Evolutionary conservation across 78 protist genomes (phyloP), one percentile per base, ranked within the genome.

Genomic region (Capsaspora owczarzaki): DNA sequence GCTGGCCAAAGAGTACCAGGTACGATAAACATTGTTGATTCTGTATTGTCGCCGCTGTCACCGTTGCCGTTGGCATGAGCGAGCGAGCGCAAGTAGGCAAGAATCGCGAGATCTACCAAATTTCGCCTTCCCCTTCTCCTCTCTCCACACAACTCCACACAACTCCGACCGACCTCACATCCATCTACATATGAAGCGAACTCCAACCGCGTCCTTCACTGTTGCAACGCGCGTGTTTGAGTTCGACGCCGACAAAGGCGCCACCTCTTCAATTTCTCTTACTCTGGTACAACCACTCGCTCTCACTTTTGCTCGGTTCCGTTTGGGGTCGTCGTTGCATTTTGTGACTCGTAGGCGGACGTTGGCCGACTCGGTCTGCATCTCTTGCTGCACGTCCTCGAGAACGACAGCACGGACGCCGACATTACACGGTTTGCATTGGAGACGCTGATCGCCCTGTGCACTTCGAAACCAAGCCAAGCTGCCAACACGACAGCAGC

Each of bases 341-440:
- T 46, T 46, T 14, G 25, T 46, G 51, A 46, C 51, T 12, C 40
- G 76, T 37, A 71, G 47, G 27, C 29, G 4, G 60, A 71, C 8
- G 71, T 79, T 35, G 82, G 82, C 40, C 35, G 74, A 27, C 83
- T 42, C 74, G 74, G 83, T 43, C 44, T 80, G 83, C 29, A 46
- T 29, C 43, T 69, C 5, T n/a, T 80, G 10, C n/a, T 69, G 22
- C 40, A 2, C 5, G 83, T 80, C 43, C 76, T 80, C 5, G 63
- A 69, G 76, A 6, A 80, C 76, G 76, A 80, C 68, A 38, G 77
- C 27, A 5, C 74, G 8, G 83, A 80, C 68, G 61, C 33, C 2
- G 83, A 80, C 66, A 44, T 66, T 2, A 33, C 61, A 4, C 61
- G 76, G 16, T 61, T 27, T 37, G 83, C 83, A 0, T 60, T 80